A percentile compares a stretch with the other conserved stretches of the same genome.
Conservation (phyloP, 495 filamentous ascomycete species). For the Glonium stellatum region DNA sequence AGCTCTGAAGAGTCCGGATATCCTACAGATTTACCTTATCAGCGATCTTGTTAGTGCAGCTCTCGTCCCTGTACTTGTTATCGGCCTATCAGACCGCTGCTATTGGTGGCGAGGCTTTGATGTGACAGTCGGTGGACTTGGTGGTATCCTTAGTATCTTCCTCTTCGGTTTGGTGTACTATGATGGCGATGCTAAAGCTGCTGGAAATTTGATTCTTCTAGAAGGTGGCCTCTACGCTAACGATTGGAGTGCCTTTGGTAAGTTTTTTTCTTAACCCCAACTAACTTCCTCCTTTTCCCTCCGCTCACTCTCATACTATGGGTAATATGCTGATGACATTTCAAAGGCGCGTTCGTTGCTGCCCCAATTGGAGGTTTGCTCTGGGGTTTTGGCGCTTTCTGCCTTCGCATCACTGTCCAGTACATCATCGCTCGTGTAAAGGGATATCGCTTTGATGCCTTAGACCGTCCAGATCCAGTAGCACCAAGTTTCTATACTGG, state of each 20-base stretch:
- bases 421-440: constrained; percentile 45
- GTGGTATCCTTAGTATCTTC: constrained; percentile 67
- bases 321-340: background rate
- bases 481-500: too few species aligned
- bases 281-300: too few species aligned
- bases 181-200: constrained; percentile 50
- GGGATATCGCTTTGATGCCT: constrained; percentile 52
- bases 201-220: constrained; percentile 60
- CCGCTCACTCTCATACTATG: too few species aligned
- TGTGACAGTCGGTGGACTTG: constrained; percentile 62
- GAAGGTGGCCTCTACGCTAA: constrained; percentile 59
- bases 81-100: constrained; percentile 54
- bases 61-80: constrained; percentile 58
- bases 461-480: constrained; percentile 47
- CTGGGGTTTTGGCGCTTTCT: constrained; percentile 57
- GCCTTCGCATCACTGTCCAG: constrained; percentile 46
- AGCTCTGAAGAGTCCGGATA: constrained; percentile 61
- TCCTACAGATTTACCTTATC: constrained; percentile 71
- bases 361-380: constrained; percentile 64
- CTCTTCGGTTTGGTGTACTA: constrained; percentile 65
- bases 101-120: constrained; percentile 73
- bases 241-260: constrained; percentile 68
- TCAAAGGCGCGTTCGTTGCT: constrained; percentile 61
- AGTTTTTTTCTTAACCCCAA: constrained; percentile 7
- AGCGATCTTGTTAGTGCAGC: constrained; percentile 66